Base-by-base conservation (phyloP, 2,329 filamentous ascomycete genomes). In the Penicillium janthinellum region DNA sequence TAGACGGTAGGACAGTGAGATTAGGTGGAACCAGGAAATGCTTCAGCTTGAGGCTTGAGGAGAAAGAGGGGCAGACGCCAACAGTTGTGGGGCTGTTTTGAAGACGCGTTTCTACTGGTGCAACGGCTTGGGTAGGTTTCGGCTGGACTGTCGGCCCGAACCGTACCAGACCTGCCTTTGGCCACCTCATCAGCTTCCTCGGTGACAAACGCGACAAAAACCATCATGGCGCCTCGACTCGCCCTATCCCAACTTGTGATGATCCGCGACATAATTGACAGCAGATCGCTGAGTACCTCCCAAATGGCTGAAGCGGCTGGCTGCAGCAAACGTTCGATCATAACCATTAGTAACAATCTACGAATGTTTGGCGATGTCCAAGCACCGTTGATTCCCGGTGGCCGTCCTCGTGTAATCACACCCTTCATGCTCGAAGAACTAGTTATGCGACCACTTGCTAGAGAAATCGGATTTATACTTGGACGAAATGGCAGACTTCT, bases 351-450 rank as follows among this genome's bases (percentile, higher is more conserved):
- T 56, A 52, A 34, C 20, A 62, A 60, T 50, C 49, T 64, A 7
- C 55, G 53, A 28, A 35, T 45, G 54, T 67, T 63, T 41, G 58
- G 59, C 15, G 56, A 57, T 54, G 58, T 60, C 12, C 53, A 54
- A 55, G 64, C 66, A 59, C 67, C 61, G 52, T 55, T 38, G 58
- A 67, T 64, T 56, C 57, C 60, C 42, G 58, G 54, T 22, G 67
- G 66, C 54, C 68, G 66, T 20, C 50, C 50, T 52, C 50, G 20
- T 42, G n/a, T 51, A 5, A 51, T 51, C 12, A 51, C 48, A 37
- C 48, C 48, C 1, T 35, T 38, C n/a, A 25, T 51, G 48, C 48
- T 38, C n/a, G 48, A 38, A 38, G 47, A n/a, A n/a, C n/a, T n/a
- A 31, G 1, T 31, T 50, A 3, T 50, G 31, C 20, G 47, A 50